phyloP scores from a whole-genome alignment of 2,329 filamentous ascomycete species.

The Verticillium isaacii region DNA sequence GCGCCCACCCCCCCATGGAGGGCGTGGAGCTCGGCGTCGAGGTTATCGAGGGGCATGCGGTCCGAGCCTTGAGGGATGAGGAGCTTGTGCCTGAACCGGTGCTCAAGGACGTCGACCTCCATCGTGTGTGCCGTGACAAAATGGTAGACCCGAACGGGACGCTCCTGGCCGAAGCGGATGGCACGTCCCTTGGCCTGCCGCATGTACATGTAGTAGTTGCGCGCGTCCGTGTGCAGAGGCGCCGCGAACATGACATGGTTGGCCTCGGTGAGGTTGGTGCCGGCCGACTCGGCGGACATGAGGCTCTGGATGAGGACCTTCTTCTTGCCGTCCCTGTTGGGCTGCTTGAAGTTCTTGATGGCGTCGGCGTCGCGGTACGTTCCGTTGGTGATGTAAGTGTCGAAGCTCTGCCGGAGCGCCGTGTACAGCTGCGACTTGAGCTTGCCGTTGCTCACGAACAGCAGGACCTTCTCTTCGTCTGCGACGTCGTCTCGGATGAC shows the following conservation, averaged over 20 bases:
- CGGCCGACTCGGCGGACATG: slow-evolving; percentile 31
- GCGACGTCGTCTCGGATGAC: slow-evolving; percentile 15
- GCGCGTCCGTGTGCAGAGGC: slow-evolving; percentile 24
- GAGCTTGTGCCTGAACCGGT: slow-evolving; percentile 11
- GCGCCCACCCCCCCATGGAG: neutral
- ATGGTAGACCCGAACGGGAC: slow-evolving; percentile 32
- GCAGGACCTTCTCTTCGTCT: slow-evolving; percentile 19
- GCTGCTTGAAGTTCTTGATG: slow-evolving; percentile 22
- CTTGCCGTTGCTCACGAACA: slow-evolving; percentile 30
- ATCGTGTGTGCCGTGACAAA: slow-evolving; percentile 31
- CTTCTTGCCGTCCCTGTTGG: slow-evolving; percentile 4
- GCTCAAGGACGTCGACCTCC: slow-evolving; percentile 33
- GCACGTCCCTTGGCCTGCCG: slow-evolving; percentile 34
- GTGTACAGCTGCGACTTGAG: slow-evolving; percentile 21
- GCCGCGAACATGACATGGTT: slow-evolving; percentile 37
- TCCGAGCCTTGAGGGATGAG: neutral
- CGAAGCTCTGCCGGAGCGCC: slow-evolving; percentile 12
- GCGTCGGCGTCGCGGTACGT: neutral
- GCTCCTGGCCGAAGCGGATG: slow-evolving; percentile 32
- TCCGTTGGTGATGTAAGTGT: slow-evolving; percentile 8
- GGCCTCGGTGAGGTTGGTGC: slow-evolving; percentile 34
- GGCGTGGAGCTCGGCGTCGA: neutral
- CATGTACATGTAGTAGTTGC: slow-evolving; percentile 28
- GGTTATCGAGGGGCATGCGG: neutral
- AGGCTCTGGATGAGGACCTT: slow-evolving; percentile 31